phyloP scores from a whole-genome alignment of 1,139 yeast species.

The Blastobotrys elegans region DNA sequence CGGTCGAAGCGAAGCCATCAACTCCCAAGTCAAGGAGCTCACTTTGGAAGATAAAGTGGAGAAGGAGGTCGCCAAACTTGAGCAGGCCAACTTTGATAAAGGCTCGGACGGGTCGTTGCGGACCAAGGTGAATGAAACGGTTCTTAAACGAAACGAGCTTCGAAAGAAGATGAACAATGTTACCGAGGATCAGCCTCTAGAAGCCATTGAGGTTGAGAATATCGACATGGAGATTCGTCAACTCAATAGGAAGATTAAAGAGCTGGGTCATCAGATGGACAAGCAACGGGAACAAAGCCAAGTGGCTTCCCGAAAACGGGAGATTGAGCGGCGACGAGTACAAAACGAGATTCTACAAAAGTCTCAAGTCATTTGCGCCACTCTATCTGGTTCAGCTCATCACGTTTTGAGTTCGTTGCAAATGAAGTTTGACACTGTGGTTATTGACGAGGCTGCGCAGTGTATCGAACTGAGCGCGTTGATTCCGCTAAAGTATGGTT shows the following conservation, averaged over 20 bases:
- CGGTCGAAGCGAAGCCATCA: slow-evolving; percentile 87
- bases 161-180: slow-evolving; percentile 37
- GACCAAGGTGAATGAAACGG: slow-evolving; percentile 48
- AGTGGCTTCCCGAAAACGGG: slow-evolving; percentile 67
- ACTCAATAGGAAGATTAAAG: slow-evolving; percentile 56
- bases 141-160: slow-evolving; percentile 47
- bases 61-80: slow-evolving; percentile 47
- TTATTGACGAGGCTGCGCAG: slow-evolving; percentile 97
- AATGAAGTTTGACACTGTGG: slow-evolving; percentile 83
- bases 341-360: slow-evolving; percentile 67
- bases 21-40: slow-evolving; percentile 72
- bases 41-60: slow-evolving; percentile 88
- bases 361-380: slow-evolving; percentile 89
- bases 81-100: slow-evolving; percentile 34
- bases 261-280: slow-evolving; percentile 67
- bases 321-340: slow-evolving; percentile 66
- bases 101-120: slow-evolving; percentile 45
- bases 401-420: slow-evolving; percentile 72
- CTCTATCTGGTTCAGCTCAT: slow-evolving; percentile 93
- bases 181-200: slow-evolving; percentile 23
- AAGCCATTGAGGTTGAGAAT: slow-evolving; percentile 23
- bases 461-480: slow-evolving; percentile 90
- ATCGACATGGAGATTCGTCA: slow-evolving; percentile 38
- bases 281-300: slow-evolving; percentile 64
- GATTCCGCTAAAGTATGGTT: slow-evolving; percentile 91